A percentile compares a stretch with the other conserved stretches of the same genome.
Conservation (phyloP, 768 basidiomycete species). For the Leccinum incarnatum region DNA sequence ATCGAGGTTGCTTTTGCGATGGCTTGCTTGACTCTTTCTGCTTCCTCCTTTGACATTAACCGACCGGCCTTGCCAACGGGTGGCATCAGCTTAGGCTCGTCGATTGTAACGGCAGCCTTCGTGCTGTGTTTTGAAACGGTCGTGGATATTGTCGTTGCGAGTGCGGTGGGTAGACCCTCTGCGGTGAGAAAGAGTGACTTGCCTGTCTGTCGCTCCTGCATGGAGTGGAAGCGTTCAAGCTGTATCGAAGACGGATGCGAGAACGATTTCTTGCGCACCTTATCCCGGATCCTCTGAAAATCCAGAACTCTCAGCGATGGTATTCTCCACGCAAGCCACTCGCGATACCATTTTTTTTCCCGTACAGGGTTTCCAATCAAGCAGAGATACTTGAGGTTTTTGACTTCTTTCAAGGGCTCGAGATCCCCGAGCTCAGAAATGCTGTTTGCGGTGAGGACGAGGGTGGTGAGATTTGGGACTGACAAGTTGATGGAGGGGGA, state of each 20-base stretch:
- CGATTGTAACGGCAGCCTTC: conserved; percentile 63
- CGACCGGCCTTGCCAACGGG: conserved; percentile 71
- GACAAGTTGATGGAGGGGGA: conserved; percentile 81
- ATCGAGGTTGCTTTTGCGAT: conserved; percentile 89
- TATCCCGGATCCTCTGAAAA: conserved; percentile 92
- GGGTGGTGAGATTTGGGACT: conserved; percentile 77
- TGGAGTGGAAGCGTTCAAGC: conserved; percentile 27
- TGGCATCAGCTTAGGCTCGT: conserved; percentile 69
- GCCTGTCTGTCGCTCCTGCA: conserved; percentile 76
- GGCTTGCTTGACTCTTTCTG: conserved; percentile 80
- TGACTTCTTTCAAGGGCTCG: conserved; percentile 76
- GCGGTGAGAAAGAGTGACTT: conserved; percentile 78
- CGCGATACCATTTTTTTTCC: conserved; percentile 95
- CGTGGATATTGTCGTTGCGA: conserved; percentile 74
- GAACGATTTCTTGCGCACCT: conserved; percentile 60
- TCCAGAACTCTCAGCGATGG: conserved; percentile 87
- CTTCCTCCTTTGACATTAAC: conserved; percentile 89
- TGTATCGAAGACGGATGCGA: conserved; percentile 18
- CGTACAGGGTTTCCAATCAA: conserved; percentile 80
- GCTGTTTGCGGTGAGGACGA: conserved; percentile 83
- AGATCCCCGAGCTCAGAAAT: conserved; percentile 80
- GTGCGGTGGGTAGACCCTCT: conserved; percentile 71
- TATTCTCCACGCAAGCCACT: conserved; percentile 91
- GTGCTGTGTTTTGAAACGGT: conserved; percentile 66
- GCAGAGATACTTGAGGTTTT: conserved; percentile 69